Base-by-base conservation (phyloP, 1,284 basidiomycete species). In the Fomitopsis pinicola region DNA sequence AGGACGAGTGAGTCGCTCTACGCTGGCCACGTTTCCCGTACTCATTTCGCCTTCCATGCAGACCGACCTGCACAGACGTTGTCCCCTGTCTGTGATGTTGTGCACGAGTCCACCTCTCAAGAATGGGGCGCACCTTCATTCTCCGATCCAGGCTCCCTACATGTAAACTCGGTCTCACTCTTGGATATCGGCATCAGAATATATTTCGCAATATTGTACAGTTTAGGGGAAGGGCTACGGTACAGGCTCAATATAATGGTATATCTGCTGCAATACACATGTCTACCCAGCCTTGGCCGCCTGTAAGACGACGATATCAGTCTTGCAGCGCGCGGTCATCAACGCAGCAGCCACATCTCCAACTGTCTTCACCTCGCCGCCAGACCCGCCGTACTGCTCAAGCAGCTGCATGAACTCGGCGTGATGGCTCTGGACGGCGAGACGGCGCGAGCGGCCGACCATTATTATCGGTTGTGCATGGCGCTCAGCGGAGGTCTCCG, bases 311-410 rank as follows among this genome's bases (percentile, higher is more conserved):
- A 54, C 52, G 9, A 54, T 54, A 22, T 40, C 36, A 2, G 35
- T 4, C 52, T 40, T 54, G 52, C 52, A 54, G n/a, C 52, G 35
- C 17, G 52, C 36, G 17, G 35, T 26, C 52, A 54, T 54, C 8
- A 54, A 26, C n/a, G 12, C n/a, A 15, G 52, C 52, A 22, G 86
- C 89, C n/a, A 89, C 84, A 72, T 94, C 91, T 3, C 93, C 93
- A 50, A 94, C 79, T 5, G 92, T 92, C 81, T 90, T 90, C 62
- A 94, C 84, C 66, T 87, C 85, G n/a, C 74, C 65, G 1, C 78
- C 78, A 10, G 85, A 73, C 35, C 70, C 75, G 50, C 79, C 78
- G 66, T 82, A 76, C 68, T 85, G 82, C 22, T 84, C 80, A 71
- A 88, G 79, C 26, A 93, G 69, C 62, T 79, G 76, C 63, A 83